phyloP scores from a whole-genome alignment of 73 alveolate species.

The Paramecium primaurelia region DNA sequence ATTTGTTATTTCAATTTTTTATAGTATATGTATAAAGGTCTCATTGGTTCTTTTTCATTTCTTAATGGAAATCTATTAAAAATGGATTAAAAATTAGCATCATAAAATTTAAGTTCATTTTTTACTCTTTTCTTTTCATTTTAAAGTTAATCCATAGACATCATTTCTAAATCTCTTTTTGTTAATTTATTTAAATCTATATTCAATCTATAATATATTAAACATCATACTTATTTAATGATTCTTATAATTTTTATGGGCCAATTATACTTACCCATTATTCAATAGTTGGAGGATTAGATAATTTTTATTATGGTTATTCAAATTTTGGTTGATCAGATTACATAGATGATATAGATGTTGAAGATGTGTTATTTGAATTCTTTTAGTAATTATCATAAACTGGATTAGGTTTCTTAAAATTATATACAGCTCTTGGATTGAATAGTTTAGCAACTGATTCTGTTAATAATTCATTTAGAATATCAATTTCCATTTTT shows the following conservation, averaged over 20 bases:
- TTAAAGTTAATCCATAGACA: constrained; percentile 65
- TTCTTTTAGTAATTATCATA: constrained; percentile 47
- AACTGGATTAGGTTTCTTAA: constrained; percentile 14
- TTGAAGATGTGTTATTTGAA: constrained; percentile 13
- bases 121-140: constrained; percentile 80
- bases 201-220: not conserved
- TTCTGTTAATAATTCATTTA: constrained; percentile 76
- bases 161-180: constrained; percentile 65
- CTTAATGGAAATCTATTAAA: constrained; percentile 73
- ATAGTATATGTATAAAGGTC: constrained; percentile 88
- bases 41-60: constrained; percentile 89
- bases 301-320: constrained; percentile 57
- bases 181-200: constrained; percentile 10
- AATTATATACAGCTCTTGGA: constrained; percentile 14
- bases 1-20: constrained; percentile 76
- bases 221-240: constrained; percentile 13
- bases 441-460: constrained; percentile 73
- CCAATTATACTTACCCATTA: constrained; percentile 3
- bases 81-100: constrained; percentile 60
- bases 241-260: constrained; percentile 58
- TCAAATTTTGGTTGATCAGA: constrained; percentile 57
- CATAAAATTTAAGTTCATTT: constrained; percentile 83
- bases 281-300: not conserved
- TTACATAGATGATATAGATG: constrained; percentile 46
- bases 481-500: constrained; percentile 76